A percentile compares a stretch with the other conserved stretches of the same genome.
phyloP scores from a whole-genome alignment of 495 filamentous ascomycete species.

The Aspergillus egyptiacus region DNA sequence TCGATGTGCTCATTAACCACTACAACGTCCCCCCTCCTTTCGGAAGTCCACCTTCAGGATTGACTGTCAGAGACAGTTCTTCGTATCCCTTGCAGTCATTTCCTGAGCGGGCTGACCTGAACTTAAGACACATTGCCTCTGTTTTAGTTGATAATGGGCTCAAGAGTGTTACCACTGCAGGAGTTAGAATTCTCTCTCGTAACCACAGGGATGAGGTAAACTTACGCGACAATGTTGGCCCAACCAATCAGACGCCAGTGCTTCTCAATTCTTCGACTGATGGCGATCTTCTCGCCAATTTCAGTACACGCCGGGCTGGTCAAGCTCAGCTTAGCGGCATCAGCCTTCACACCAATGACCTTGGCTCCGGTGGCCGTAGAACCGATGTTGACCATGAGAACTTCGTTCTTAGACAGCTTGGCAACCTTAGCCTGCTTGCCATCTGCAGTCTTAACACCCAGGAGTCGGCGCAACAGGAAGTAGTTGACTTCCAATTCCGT shows the following conservation, averaged over 20 bases:
- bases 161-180: constrained; percentile 47
- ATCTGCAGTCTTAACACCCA: constrained; percentile 96
- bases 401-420: constrained; percentile 95
- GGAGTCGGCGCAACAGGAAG: constrained; percentile 86
- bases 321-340: constrained; percentile 85
- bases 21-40: constrained; percentile 21
- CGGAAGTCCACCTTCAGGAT: constrained; percentile 8
- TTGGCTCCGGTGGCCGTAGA: constrained; percentile 94
- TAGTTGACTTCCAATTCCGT: constrained; percentile 98
- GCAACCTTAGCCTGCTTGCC: constrained; percentile 99
- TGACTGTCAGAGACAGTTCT: constrained; percentile 9
- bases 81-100: constrained; percentile 8
- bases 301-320: constrained; percentile 90
- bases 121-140: constrained; percentile 5
- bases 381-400: constrained; percentile 98
- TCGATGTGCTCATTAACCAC: constrained; percentile 30
- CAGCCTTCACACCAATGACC: constrained; percentile 91
- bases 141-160: constrained; percentile 45
- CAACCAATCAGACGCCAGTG: constrained; percentile 98
- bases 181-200: constrained; percentile 18
- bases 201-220: constrained; percentile 14
- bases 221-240: constrained; percentile 81
- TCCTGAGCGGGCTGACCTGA: constrained; percentile 13
- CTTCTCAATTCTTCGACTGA: constrained; percentile 95
- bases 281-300: constrained; percentile 93